phyloP scores from a whole-genome alignment of 306 rosid genomes.

The Glycine soja region DNA sequence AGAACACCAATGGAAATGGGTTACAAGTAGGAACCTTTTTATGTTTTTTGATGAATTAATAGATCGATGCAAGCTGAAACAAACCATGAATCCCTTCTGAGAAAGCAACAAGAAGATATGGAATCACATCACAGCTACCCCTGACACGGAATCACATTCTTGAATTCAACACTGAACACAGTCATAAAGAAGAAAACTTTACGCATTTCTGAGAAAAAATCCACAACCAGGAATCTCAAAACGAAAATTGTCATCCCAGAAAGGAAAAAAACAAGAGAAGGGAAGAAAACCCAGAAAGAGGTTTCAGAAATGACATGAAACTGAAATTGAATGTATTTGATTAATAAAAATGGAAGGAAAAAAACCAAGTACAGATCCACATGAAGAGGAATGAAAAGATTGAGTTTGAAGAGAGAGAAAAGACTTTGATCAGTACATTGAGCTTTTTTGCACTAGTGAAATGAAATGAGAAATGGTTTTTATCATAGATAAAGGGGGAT shows the following conservation, averaged over 20 bases:
- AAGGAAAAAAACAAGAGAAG: not conserved
- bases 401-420: slow-evolving; percentile 20
- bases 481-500: not conserved
- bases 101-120: slow-evolving; percentile 11
- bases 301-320: slow-evolving; percentile 6
- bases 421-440: slow-evolving; percentile 12
- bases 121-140: not conserved
- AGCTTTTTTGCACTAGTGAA: not conserved
- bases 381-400: not conserved
- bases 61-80: not conserved
- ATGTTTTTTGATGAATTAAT: not conserved
- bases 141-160: not conserved
- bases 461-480: not conserved
- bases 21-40: not conserved
- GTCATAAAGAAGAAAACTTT: slow-evolving; percentile 19
- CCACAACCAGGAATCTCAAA: not conserved
- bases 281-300: not conserved
- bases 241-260: not conserved
- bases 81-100: not conserved
- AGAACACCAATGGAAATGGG: not conserved
- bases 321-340: not conserved
- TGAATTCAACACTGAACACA: not conserved
- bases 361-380: slow-evolving; percentile 33
- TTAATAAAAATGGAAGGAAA: not conserved
- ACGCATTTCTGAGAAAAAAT: not conserved